Percentiles rank a stretch among this genome's conserved stretches.
Evolutionary conservation across 179 eudicot genomes (phyloP).

Genomic region (Actinidia chinensis): DNA sequence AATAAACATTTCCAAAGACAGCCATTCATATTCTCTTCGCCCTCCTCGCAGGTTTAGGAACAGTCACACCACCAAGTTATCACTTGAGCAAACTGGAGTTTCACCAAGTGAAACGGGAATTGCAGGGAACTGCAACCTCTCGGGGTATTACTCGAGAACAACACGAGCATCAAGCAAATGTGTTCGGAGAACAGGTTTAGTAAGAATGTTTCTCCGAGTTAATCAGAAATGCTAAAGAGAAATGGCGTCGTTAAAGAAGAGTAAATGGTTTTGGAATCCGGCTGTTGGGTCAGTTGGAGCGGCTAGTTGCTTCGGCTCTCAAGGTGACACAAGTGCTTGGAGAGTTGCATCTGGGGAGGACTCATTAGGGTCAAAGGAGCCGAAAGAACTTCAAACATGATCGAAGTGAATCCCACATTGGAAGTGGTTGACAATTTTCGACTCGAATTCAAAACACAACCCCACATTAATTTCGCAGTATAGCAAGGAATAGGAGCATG

Average conservation of each 20-base stretch:
- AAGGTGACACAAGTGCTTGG: slow-evolving; percentile 61
- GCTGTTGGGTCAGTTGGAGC: slow-evolving; percentile 68
- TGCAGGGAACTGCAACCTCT: slow-evolving; percentile 48
- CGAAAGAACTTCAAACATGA: slow-evolving; percentile 86
- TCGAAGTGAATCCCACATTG: slow-evolving; percentile 74
- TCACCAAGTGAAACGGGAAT: slow-evolving; percentile 69
- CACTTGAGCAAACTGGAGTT: slow-evolving; percentile 60
- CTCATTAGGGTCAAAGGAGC: slow-evolving; percentile 75
- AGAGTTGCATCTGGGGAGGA: slow-evolving; percentile 91
- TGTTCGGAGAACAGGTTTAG: slow-evolving; percentile 57
- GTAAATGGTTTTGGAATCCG: slow-evolving; percentile 65
- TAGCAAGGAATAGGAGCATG: slow-evolving; percentile 72
- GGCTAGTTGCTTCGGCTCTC: slow-evolving; percentile 63
- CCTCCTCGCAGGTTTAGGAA: slow-evolving; percentile 44
- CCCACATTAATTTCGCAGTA: slow-evolving; percentile 80
- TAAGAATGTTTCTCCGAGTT: slow-evolving; percentile 52
- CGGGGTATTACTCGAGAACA: slow-evolving; percentile 38
- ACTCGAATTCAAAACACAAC: slow-evolving; percentile 51
- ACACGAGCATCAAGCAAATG: slow-evolving; percentile 47
- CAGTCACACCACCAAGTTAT: slow-evolving; percentile 22
- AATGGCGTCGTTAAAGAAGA: slow-evolving; percentile 59
- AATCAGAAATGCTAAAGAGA: slow-evolving; percentile 52
- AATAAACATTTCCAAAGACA: slow-evolving; percentile 52
- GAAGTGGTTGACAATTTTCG: slow-evolving; percentile 65
- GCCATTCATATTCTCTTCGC: slow-evolving; percentile 42